Base-by-base conservation (phyloP, 176 grass and related monocot genomes). In the Avena insularis region DNA sequence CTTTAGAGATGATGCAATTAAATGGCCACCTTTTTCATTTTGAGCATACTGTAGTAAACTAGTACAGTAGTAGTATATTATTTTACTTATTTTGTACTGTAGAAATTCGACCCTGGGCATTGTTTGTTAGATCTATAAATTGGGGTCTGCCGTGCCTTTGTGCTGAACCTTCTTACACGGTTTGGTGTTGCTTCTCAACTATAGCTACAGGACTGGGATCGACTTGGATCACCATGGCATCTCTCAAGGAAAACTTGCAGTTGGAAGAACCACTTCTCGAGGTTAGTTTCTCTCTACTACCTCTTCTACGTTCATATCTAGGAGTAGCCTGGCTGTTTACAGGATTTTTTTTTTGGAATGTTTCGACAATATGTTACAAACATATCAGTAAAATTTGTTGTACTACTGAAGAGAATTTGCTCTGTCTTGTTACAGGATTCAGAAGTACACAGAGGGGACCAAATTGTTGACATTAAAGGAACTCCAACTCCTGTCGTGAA, bases 401-500 rank as follows among this genome's bases (percentile, higher is more conserved):
- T 71, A 64, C 16, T 69, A 13, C 65, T 82, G 5, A 46, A 49
- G 8, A 84, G 0, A n/a, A 80, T 54, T 43, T 71, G 25, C n/a
- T 62, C 58, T 64, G 3, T 64, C n/a, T 60, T 68, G 16, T 56
- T 19, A 15, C 79, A 93, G 91, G 77, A 79, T 74, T 79, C 54
- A 81, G 19, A 27, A 64, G 3, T 16, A 58, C 73, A 80, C 8
- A 87, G 51, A 40, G 35, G 67, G 31, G 90, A 87, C 88, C 77
- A 23, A 35, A 64, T 77, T 46, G 69, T 86, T 46, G 85, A 90
- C 79, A 76, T 90, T 46, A 69, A 92, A 70, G 93, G 79, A 66
- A 46, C 51, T 19, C 59, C 65, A 40, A 21, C 57, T 65, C 21
- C 59, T 48, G 4, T 2, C 72, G 33, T 63, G 4, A 92, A 89